Evolutionary conservation across 257 asterid species (phyloP).

Genomic region (Cynanchum wilfordii): DNA sequence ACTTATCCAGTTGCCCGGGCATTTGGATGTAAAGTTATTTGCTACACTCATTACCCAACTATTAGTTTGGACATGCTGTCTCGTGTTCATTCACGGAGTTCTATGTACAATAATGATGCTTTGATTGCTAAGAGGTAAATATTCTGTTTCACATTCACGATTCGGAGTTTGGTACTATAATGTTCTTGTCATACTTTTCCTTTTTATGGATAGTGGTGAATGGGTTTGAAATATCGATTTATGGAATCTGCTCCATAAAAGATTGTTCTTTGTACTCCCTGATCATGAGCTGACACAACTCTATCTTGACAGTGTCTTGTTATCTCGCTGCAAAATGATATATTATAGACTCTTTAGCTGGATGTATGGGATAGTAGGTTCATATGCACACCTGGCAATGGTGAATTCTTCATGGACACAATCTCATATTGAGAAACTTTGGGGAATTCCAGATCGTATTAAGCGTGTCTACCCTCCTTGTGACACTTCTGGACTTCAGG

Average conservation of each 20-base stretch:
- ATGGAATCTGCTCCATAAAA: not conserved
- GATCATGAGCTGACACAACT: not conserved
- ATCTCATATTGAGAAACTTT: constrained; percentile 79
- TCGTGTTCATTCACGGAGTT: constrained; percentile 62
- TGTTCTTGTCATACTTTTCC: not conserved
- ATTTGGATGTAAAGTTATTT: constrained; percentile 84
- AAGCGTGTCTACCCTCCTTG: constrained; percentile 92
- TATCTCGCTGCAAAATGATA: constrained; percentile 65
- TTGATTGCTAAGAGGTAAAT: constrained; percentile 68
- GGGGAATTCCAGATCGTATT: constrained; percentile 77
- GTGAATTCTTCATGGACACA: constrained; percentile 96
- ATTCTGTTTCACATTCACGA: not conserved
- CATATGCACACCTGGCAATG: constrained; percentile 79
- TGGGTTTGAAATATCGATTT: not conserved
- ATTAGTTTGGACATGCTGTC: constrained; percentile 96
- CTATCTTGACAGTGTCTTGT: constrained; percentile 43
- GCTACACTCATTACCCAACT: constrained; percentile 95
- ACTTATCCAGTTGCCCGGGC: constrained; percentile 84
- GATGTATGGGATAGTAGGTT: constrained; percentile 86
- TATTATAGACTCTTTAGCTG: constrained; percentile 78
- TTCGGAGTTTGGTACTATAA: not conserved
- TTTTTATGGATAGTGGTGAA: not conserved
- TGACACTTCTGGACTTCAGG: constrained; percentile 91
- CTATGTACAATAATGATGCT: constrained; percentile 84
- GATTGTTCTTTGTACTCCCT: not conserved